Evolutionary conservation across 2,329 filamentous ascomycete species (phyloP), one percentile per base, ranked within the genome.

Genomic region (Colletotrichum agaves): DNA sequence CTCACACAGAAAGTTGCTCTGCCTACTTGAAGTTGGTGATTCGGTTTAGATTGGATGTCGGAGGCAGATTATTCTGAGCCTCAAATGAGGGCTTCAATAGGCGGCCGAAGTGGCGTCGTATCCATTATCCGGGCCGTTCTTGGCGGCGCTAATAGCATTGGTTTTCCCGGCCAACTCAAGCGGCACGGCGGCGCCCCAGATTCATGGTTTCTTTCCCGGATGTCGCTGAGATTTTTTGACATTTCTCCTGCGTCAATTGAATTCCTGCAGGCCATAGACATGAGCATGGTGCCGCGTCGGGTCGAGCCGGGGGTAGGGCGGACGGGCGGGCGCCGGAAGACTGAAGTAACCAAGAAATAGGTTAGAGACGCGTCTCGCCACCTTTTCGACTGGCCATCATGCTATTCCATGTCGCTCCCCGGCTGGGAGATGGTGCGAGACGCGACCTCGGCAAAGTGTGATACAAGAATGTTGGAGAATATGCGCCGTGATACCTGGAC

Each of bases 331-430:
- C 60, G 61, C 53, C 66, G 62, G 56, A 61, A 33, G 46, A 15
- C 46, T 15, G n/a, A 50, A 55, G 47, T 35, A 49, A 61, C 55
- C 41, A 66, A 56, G 62, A 33, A 31, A 55, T 56, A 63, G 46
- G 61, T 69, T 69, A 62, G 66, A 67, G 62, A 69, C 62, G 66
- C 62, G 56, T 67, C 66, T 69, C 56, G 66, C 63, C 49, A 62
- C 13, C 11, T 61, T 19, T 61, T 5, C 27, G 49, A 21, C 41
- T 39, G 46, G 61, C 52, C 41, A 56, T 63, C 35, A 67, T 63
- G 61, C 46, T 50, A 58, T 69, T 56, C 62, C 56, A 67, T 62
- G 41, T 63, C 47, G 53, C 39, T 60, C 19, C 53, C 46, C 39
- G 33, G 41, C 33, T 21, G 43, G 57, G 39, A 35, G 41, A 66